Conservation (phyloP, 495 filamentous ascomycete genomes). For the Chaetomium cochliodes region DNA sequence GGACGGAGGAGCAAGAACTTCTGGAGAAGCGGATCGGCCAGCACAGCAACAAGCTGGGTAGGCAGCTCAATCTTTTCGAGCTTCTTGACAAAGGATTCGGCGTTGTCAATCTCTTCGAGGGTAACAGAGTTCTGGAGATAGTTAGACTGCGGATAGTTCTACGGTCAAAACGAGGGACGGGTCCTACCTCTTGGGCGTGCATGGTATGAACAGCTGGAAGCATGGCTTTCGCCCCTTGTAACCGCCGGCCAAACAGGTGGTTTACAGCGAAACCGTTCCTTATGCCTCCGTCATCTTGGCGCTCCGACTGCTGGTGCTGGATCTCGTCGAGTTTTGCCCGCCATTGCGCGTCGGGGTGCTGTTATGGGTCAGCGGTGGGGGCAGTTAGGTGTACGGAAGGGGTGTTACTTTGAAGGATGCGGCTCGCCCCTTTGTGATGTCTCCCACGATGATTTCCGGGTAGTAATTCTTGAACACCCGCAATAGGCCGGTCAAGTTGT, state of each 20-base stretch:
- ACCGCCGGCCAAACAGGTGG: constrained; percentile 48
- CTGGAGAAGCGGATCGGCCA: constrained; percentile 75
- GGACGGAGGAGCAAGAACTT: constrained; percentile 68
- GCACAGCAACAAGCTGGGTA: constrained; percentile 72
- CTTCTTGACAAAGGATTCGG: constrained; percentile 69
- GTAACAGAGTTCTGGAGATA: constrained; percentile 58
- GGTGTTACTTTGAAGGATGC: constrained; percentile 55
- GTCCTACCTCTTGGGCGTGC: constrained; percentile 60
- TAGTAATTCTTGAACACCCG: constrained; percentile 86
- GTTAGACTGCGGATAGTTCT: not conserved
- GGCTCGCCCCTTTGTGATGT: constrained; percentile 53
- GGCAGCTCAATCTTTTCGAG: constrained; percentile 79
- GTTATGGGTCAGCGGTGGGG: constrained; percentile 7
- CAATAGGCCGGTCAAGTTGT: constrained; percentile 72
- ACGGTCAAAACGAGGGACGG: too few species aligned
- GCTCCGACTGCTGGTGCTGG: constrained; percentile 57
- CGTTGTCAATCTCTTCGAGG: constrained; percentile 74
- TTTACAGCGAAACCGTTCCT: constrained; percentile 54
- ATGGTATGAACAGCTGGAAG: constrained; percentile 75
- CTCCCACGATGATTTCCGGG: constrained; percentile 80
- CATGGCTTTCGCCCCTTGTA: constrained; percentile 42
- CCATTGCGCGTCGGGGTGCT: constrained; percentile 82
- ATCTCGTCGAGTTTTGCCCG: constrained; percentile 63
- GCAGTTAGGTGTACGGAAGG: too few species aligned
- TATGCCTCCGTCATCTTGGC: constrained; percentile 35